Conservation (phyloP, 768 basidiomycete genomes). For the Amanita muscaria region DNA sequence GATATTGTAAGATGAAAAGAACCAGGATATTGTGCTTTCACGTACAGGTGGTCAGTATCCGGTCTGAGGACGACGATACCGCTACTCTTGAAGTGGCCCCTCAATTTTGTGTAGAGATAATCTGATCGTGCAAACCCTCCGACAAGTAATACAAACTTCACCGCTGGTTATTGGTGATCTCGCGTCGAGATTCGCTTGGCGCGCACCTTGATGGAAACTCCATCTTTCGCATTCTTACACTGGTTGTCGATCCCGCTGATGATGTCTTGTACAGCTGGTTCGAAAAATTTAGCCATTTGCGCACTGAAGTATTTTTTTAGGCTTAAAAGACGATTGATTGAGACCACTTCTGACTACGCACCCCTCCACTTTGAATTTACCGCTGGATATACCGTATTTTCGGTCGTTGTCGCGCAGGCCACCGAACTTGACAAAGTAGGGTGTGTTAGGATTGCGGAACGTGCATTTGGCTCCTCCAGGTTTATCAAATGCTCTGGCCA, state of each 20-base stretch:
- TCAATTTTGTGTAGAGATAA: conserved; percentile 37
- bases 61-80: conserved; percentile 32
- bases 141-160: conserved; percentile 36
- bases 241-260: conserved; percentile 3
- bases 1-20: not conserved
- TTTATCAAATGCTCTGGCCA: conserved; percentile 4
- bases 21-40: not conserved
- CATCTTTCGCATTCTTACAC: not conserved
- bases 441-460: not conserved
- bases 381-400: not conserved
- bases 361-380: conserved; percentile 1
- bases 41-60: conserved; percentile 36
- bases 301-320: too few relatives aligned
- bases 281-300: conserved; percentile 3
- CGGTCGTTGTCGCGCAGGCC: not conserved
- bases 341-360: too few relatives aligned
- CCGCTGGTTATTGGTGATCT: not conserved
- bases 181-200: not conserved
- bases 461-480: not conserved
- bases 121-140: conserved; percentile 46
- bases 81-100: conserved; percentile 23
- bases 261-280: conserved; percentile 6
- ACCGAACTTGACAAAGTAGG: not conserved
- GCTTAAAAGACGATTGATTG: too few relatives aligned
- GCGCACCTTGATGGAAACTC: conserved; percentile 1